Evolutionary conservation across 1,284 basidiomycete genomes (phyloP).

Genomic region (Ustilago shanxiensis): DNA sequence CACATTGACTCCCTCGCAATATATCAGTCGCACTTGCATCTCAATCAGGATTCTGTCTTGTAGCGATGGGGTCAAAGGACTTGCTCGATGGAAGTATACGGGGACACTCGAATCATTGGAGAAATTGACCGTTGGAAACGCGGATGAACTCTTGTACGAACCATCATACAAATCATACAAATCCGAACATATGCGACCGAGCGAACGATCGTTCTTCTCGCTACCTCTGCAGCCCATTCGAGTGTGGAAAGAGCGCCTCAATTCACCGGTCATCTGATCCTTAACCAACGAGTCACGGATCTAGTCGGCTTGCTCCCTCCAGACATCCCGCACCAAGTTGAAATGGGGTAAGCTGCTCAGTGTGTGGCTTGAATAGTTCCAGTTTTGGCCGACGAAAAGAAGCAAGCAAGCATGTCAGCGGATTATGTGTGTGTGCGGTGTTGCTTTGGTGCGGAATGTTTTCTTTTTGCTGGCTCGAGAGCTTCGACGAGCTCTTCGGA

Average conservation of each 20-base stretch:
- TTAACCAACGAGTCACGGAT: not conserved
- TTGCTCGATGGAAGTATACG: not conserved
- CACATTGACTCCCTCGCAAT: not conserved
- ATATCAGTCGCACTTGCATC: not conserved
- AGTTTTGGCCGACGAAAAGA: constrained; percentile 1
- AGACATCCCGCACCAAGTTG: not conserved
- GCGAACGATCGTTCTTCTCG: too few species aligned
- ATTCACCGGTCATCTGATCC: not conserved
- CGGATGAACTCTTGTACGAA: too few species aligned
- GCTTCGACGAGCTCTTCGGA: constrained; percentile 6
- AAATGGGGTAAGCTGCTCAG: constrained; percentile 5
- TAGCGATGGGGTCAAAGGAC: too few species aligned
- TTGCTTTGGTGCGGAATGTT: not conserved
- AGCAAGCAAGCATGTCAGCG: too few species aligned
- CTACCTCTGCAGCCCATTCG: not conserved
- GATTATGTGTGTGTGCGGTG: too few species aligned
- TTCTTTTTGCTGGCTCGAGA: not conserved
- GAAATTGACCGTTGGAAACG: not conserved
- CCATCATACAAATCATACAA: too few species aligned
- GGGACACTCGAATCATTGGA: not conserved
- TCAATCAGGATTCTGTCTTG: too few species aligned
- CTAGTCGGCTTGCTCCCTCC: not conserved
- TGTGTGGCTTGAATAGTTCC: not conserved
- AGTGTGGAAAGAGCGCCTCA: not conserved
- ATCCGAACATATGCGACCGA: not conserved